A percentile compares a stretch with the other conserved stretches of the same genome.
phyloP scores from a whole-genome alignment of 1,139 yeast species.

The Geotrichum restrictum region DNA sequence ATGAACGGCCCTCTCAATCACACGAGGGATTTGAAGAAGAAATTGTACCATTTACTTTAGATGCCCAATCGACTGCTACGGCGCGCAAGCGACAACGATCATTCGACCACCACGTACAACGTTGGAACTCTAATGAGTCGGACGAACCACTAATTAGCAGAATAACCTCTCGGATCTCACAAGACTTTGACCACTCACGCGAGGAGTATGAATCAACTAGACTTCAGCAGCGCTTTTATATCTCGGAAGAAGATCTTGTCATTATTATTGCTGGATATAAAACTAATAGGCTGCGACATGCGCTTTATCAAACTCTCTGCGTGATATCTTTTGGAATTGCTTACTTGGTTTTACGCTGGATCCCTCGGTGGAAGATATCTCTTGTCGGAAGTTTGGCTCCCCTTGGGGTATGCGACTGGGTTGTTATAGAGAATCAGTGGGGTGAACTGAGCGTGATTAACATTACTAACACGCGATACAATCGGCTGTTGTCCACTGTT shows the following conservation, averaged over 20 bases:
- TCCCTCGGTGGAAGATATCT: conserved; percentile 69
- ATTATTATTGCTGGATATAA: conserved; percentile 89
- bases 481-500: conserved; percentile 67
- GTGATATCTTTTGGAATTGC: conserved; percentile 63
- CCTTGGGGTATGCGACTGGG: conserved; percentile 84
- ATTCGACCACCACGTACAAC: conserved; percentile 19
- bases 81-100: conserved; percentile 20
- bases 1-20: conserved; percentile 22
- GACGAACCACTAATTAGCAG: conserved; percentile 23
- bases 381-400: conserved; percentile 65
- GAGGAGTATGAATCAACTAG: conserved; percentile 40
- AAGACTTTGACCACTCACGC: conserved; percentile 4
- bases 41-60: conserved; percentile 4
- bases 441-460: conserved; percentile 70
- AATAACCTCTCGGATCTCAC: conserved; percentile 16
- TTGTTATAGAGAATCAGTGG: conserved; percentile 87
- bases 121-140: conserved; percentile 23
- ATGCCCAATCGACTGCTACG: neutral
- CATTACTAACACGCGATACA: conserved; percentile 57
- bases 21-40: conserved; percentile 13
- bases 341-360: conserved; percentile 74
- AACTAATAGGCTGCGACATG: conserved; percentile 47
- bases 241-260: conserved; percentile 92
- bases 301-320: conserved; percentile 55
- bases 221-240: conserved; percentile 71